Conservation (phyloP, 2,329 filamentous ascomycete species). For the Lasiodiplodia sp. region DNA sequence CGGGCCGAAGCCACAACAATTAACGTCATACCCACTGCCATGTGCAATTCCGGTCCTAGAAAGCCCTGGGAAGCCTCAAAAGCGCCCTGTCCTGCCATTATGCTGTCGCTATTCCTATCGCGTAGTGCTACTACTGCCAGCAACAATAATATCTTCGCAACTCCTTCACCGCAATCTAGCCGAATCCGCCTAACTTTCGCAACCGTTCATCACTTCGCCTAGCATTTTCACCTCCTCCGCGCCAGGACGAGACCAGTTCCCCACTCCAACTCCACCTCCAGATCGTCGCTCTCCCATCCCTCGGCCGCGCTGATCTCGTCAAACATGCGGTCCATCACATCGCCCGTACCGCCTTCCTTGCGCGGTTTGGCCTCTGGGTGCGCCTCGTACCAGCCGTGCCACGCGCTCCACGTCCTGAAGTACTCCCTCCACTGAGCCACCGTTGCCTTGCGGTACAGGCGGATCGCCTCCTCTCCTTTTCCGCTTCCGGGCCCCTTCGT, state of each 20-base stretch:
- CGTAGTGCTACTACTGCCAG: background rate
- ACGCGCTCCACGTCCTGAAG: constrained; percentile 66
- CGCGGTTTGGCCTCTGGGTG: constrained; percentile 60
- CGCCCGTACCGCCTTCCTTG: constrained; percentile 64
- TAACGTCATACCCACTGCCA: constrained; percentile 14
- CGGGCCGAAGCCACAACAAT: constrained; percentile 1
- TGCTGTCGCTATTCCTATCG: background rate
- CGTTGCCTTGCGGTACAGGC: constrained; percentile 63
- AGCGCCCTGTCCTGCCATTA: background rate
- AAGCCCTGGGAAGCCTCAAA: background rate
- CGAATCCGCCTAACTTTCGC: background rate
- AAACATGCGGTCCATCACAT: constrained; percentile 69
- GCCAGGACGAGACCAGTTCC: constrained; percentile 67
- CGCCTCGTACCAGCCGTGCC: constrained; percentile 64
- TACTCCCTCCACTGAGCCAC: constrained; percentile 69
- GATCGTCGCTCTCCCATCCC: constrained; percentile 46
- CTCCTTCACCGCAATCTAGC: background rate
- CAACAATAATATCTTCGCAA: background rate
- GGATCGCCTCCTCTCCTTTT: constrained; percentile 52
- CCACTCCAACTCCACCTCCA: constrained; percentile 63
- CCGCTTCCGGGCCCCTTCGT: constrained; percentile 44
- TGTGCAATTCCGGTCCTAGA: background rate
- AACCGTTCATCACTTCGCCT: background rate
- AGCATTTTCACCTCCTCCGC: constrained; percentile 45
- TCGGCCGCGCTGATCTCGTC: constrained; percentile 64